Base-by-base conservation (phyloP, 169 alveolate genomes). In the Plasmodium knowlesi region DNA sequence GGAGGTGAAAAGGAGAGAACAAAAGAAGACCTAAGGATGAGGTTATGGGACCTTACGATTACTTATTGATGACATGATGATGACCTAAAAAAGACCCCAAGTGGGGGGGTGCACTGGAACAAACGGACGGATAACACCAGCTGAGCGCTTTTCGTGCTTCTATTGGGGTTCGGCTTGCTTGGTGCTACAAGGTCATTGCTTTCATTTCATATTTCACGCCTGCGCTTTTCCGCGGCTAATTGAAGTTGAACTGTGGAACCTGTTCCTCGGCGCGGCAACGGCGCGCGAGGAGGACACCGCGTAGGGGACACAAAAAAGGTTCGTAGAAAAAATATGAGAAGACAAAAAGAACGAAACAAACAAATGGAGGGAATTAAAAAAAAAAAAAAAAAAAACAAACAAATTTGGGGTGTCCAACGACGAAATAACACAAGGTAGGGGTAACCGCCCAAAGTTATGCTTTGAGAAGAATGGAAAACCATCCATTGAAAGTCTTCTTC, bases 401-500 rank as follows among this genome's bases (percentile, higher is more conserved):
- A 50, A 50, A 50, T 50, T 50, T 14, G 22, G 22, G 61, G 25
- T 22, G 61, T 50, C 22, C 61, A 50, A 12, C 57, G 61, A 50
- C 0, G 61, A 50, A 8, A 50, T 50, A 22, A 12, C 22, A 3
- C 61, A 50, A 6, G 22, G 61, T 3, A 22, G 61, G 1, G 0
- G 61, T 1, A 14, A 46, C 0, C 22, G 6, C 61, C 61, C 22
- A 10, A 74, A 74, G 22, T 54, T 41, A 89, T 41, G 16, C 46
- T 28, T 73, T 89, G 61, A 89, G 73, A 6, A 89, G 82, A 9
- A 89, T 14, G 76, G 94, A 89, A 43, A 89, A 89, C 94, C 94
- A 89, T 5, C 94, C 94, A 32, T 73, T 89, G 76, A 61, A 79
- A n/a, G 50, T 61, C 37, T 43, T 78, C 25, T 89, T 89, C 25